A percentile compares a stretch with the other conserved stretches of the same genome.
phyloP scores from a whole-genome alignment of 2,329 filamentous ascomycete genomes.

The Fusarium haematococcum region DNA sequence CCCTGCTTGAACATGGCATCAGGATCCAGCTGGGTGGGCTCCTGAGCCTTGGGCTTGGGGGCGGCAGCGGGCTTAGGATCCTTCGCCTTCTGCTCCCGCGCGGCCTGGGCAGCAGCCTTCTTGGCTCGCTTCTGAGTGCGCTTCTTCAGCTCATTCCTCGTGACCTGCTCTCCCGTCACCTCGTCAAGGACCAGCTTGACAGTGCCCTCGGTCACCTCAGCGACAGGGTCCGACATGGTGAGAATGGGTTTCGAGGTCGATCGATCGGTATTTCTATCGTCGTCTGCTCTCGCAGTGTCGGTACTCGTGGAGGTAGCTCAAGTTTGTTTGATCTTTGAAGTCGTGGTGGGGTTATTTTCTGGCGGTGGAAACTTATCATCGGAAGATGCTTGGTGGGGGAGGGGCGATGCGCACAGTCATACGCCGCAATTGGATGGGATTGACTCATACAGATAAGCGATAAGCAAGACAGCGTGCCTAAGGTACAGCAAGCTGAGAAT shows the following conservation, averaged over 20 bases:
- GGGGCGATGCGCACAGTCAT: constrained; percentile 30
- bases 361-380: constrained; percentile 36
- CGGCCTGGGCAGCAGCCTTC: constrained; percentile 66
- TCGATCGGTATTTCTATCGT: background rate
- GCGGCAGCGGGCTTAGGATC: constrained; percentile 44
- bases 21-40: constrained; percentile 59
- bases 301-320: background rate
- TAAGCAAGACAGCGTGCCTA: constrained; percentile 4
- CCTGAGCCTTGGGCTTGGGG: constrained; percentile 61
- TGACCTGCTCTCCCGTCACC: constrained; percentile 74
- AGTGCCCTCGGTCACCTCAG: constrained; percentile 44
- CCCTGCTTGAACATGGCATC: constrained; percentile 84
- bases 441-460: constrained; percentile 36
- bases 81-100: constrained; percentile 52
- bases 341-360: constrained; percentile 45
- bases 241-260: background rate
- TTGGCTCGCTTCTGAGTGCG: constrained; percentile 68
- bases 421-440: constrained; percentile 17
- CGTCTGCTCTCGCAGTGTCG: constrained; percentile 3
- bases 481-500: background rate
- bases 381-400: constrained; percentile 40
- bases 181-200: constrained; percentile 72
- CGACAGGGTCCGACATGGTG: constrained; percentile 43
- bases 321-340: constrained; percentile 34
- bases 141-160: constrained; percentile 73